Base-by-base conservation (phyloP, 192 early-diverging fungal genomes). In the Globomyces pollinis-pini region DNA sequence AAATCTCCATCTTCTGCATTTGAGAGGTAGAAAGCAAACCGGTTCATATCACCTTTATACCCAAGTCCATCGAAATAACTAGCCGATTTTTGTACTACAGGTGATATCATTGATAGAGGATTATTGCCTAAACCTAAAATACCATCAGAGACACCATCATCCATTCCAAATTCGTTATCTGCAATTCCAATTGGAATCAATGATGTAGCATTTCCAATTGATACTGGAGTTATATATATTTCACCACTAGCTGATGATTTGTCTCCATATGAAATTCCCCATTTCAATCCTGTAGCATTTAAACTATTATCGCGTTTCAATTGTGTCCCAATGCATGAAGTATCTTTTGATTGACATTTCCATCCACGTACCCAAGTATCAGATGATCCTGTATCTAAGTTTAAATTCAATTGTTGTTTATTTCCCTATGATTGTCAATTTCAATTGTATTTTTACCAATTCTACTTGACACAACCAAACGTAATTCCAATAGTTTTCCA, bases 61-160 rank as follows among this genome's bases (percentile, higher is more conserved):
- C 57, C 57, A 16, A 59, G 49, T 4, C 12, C 33, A 30, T 59
- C 38, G 49, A 59, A 44, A 29, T 20, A 59, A 42, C 50, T 59
- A 21, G 57, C 39, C 8, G 16, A 24, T 23, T 42, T 5, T 0
- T 23, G 21, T 7, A 33, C 5, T 7, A 16, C n/a, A 24, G n/a
- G 6, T 2, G 53, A 18, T 9, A 55, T 55, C 8, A 7, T 5
- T 2, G 53, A 55, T 7, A 55, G 5, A 0, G 53, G 32, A 23
- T 38, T 16, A 1, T n/a, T 32, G 21, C 18, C 53, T 42, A 42
- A 33, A 23, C 53, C 53, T 7, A 55, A 9, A 12, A 55, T 26
- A 33, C 53, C 53, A 55, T 28, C 53, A 20, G 35, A 20, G 5
- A 8, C 30, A 7, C 53, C 39, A 47, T n/a, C n/a, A n/a, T n/a